Base-by-base conservation (phyloP, 495 filamentous ascomycete species). In the Choiromyces venosus region DNA sequence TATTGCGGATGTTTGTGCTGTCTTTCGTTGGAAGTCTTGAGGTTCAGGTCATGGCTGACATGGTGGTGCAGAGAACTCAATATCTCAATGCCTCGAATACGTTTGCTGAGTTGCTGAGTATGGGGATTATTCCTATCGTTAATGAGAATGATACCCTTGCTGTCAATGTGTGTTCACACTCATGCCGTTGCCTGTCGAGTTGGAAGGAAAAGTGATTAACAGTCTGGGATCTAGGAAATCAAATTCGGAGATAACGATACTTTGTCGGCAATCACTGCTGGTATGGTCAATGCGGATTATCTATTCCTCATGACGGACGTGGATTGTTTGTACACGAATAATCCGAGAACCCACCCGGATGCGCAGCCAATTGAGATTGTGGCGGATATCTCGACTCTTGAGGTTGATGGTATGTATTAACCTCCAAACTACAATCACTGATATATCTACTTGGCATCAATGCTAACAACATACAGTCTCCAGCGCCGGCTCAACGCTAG, bases 241-340 rank as follows among this genome's bases (percentile, higher is more conserved):
- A 98, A 98, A 87, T 99, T 99, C 79, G 95, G 95, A 74, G 95
- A 99, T 84, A 99, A 99, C 78, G 95, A 99, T 83, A 99, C 95
- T 19, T 85, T 99, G 38, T 96, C 92, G 40, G 95, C 96, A 56
- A 96, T 99, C 76, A 97, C 95, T 2, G 94, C 95, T 7, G 96
- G 91, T 66, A 97, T 97, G 92, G 91, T 97, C 75, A 93, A 96
- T 80, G 95, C 95, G 65, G 93, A 99, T 82, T 94, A 97, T 77
- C 88, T 99, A 19, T 99, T 99, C 83, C 86, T 99, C 64, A 99
- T 99, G 95, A 99, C 95, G 14, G 95, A 99, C 80, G 95, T 99
- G 61, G 95, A 99, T 81, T 97, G 93, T 79, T 86, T 99, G 21
- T 99, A 98, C 82, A 93, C 96, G 80, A 93, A 94, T 77, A 99